Conservation (phyloP, 306 rosid genomes). For the apple (Malus domestica) region DNA sequence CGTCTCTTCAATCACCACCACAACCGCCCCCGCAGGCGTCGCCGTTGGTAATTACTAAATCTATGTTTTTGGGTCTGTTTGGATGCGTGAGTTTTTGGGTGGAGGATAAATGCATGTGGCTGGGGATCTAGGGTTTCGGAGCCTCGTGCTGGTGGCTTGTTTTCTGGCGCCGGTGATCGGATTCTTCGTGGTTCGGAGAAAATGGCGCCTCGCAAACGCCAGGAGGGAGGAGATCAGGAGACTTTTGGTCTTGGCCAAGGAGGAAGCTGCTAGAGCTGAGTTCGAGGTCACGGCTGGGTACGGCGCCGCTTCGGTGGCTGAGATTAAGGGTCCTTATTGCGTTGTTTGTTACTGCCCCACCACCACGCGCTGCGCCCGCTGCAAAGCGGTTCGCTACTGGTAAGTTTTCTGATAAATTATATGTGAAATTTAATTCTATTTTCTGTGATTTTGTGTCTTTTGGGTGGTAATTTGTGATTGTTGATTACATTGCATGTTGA, state of each 20-base stretch:
- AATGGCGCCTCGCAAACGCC: constrained; percentile 57
- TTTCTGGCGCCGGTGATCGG: constrained; percentile 45
- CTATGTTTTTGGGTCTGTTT: constrained; percentile 40
- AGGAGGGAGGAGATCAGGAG: constrained; percentile 75
- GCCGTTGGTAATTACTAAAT: constrained; percentile 18
- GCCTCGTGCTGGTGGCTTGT: constrained; percentile 51
- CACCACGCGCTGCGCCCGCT: constrained; percentile 65
- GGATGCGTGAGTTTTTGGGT: constrained; percentile 42
- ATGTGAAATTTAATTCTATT: not conserved
- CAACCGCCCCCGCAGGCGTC: constrained; percentile 2
- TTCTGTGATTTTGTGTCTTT: constrained; percentile 6
- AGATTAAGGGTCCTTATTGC: constrained; percentile 34
- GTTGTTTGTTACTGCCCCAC: constrained; percentile 72
- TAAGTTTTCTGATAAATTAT: constrained; percentile 13
- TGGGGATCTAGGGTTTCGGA: constrained; percentile 78
- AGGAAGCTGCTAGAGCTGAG: constrained; percentile 76
- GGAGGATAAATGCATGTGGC: constrained; percentile 70
- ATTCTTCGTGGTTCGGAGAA: constrained; percentile 41
- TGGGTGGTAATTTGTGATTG: not conserved
- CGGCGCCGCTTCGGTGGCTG: constrained; percentile 4
- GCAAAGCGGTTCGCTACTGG: constrained; percentile 92
- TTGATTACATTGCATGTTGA: not conserved
- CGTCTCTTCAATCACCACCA: constrained; percentile 3
- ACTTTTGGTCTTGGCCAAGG: constrained; percentile 63
- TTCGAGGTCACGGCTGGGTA: constrained; percentile 44